Base-by-base conservation (phyloP, 2,329 filamentous ascomycete species). In the Aspergillus chevalieri region DNA sequence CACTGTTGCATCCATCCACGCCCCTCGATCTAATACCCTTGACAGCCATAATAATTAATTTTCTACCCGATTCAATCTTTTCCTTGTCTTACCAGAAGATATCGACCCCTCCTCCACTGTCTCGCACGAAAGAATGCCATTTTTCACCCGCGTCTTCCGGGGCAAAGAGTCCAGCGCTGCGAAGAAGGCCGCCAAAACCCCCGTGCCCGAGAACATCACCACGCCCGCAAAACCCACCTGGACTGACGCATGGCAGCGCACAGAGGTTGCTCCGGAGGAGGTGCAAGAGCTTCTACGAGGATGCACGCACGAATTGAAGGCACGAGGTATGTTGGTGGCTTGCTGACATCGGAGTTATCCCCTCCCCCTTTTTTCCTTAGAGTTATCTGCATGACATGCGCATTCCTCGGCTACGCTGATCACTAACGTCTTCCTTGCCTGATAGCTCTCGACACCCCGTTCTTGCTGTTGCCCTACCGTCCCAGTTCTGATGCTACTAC, bases 241-340 rank as follows among this genome's bases (percentile, higher is more conserved):
- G 86, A 87, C 89, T 53, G 87, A 96, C 68, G 87, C 89, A 56
- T 98, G 90, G 82, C 79, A 83, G 54, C 86, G 92, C 64, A 87
- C 80, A 48, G 82, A 84, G 43, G 85, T 98, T 57, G 85, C 89
- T 47, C 87, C 91, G 4, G 89, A 95, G 58, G 93, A 98, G 73
- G 84, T 98, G 44, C 85, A 91, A 62, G 90, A 95, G 65, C 75
- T 98, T 54, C 77, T 97, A 46, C 81, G 84, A 65, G 83, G 84
- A 57, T 96, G 90, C 74, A 94, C 91, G 9, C 79, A 84, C 49
- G 93, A 98, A 74, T 81, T 98, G 69, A 98, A 97, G 75, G 86
- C 87, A 52, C 82, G 91, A 87, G 92, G 92, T 95, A 83, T 61
- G 82, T 72, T 43, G 33, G 19, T 53, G 56, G 54, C 36, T 52